Evolutionary conservation across 441 rosid species (phyloP).

Genomic region (Erodium moschatum): DNA sequence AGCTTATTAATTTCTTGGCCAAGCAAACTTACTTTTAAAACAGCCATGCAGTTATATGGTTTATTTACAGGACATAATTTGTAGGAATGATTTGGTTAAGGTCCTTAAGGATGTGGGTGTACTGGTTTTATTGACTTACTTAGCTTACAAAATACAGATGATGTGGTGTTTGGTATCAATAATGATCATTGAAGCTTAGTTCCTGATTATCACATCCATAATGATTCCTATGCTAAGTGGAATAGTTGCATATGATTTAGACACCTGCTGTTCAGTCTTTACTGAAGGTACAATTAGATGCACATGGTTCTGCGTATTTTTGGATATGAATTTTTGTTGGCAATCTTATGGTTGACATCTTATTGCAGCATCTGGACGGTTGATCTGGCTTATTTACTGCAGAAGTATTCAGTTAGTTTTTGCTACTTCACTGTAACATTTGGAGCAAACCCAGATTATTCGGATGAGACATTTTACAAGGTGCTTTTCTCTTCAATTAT

Average conservation of each 20-base stretch:
- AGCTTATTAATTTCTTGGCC: background rate
- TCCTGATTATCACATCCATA: background rate
- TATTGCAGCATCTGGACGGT: conserved; percentile 85
- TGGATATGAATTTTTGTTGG: background rate
- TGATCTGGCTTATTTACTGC: conserved; percentile 76
- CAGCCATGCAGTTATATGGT: background rate
- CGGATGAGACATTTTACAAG: conserved; percentile 80
- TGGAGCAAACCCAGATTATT: conserved; percentile 86
- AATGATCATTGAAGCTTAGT: background rate
- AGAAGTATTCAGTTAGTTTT: conserved; percentile 60
- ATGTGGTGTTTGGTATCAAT: background rate
- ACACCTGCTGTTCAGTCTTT: background rate
- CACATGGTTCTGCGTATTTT: conserved; percentile 7
- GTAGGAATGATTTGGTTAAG: background rate
- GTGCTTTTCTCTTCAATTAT: conserved; percentile 27
- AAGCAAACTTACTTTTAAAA: background rate
- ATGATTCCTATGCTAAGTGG: background rate
- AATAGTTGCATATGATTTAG: background rate
- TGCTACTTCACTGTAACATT: conserved; percentile 77
- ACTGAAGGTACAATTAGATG: background rate
- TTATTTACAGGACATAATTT: background rate
- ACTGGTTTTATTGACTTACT: background rate
- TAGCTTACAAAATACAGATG: background rate
- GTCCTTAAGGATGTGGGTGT: background rate
- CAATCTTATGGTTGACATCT: conserved; percentile 18